Percentiles rank a stretch among this genome's conserved stretches.
phyloP scores from a whole-genome alignment of 78 protist species.

The Blattamonas nauphoetae region DNA sequence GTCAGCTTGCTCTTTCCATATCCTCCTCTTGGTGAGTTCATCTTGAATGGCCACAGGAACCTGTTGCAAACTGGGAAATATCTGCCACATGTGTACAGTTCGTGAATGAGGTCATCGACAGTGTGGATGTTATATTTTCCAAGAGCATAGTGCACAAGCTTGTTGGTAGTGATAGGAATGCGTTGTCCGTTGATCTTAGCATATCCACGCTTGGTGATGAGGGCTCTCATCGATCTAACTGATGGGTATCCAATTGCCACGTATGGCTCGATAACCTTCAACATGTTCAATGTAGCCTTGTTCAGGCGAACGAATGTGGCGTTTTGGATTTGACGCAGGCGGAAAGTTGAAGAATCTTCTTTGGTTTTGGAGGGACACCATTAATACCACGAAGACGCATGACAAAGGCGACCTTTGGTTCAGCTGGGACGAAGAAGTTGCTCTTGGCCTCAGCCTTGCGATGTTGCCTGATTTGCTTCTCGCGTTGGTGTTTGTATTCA shows the following conservation, averaged over 20 bases:
- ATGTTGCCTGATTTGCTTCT: not conserved
- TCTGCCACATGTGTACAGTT: conserved; percentile 91
- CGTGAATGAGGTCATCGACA: conserved; percentile 98
- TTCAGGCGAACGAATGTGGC: conserved; percentile 90
- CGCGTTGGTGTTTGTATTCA: not conserved
- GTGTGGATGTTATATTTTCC: conserved; percentile 42
- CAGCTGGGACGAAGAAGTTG: conserved; percentile 80
- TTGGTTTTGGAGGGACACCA: conserved; percentile 81
- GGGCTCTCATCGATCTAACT: conserved; percentile 83
- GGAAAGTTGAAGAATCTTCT: conserved; percentile 92
- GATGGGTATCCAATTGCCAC: conserved; percentile 94
- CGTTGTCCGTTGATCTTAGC: conserved; percentile 83
- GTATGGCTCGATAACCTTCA: conserved; percentile 86
- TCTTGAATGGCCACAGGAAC: conserved; percentile 98
- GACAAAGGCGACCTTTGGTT: conserved; percentile 95
- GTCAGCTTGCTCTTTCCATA: conserved; percentile 44
- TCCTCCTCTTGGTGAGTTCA: conserved; percentile 85
- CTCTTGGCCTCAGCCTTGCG: conserved; percentile 68
- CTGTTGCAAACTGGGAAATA: conserved; percentile 82
- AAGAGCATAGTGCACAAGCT: conserved; percentile 60
- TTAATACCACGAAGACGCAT: conserved; percentile 95
- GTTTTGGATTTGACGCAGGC: conserved; percentile 97
- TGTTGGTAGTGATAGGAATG: conserved; percentile 81
- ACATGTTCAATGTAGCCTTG: conserved; percentile 95
- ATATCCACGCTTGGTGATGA: conserved; percentile 97